Base-by-base conservation (phyloP, 345 rosid species). In the Euphorbia lathyris region DNA sequence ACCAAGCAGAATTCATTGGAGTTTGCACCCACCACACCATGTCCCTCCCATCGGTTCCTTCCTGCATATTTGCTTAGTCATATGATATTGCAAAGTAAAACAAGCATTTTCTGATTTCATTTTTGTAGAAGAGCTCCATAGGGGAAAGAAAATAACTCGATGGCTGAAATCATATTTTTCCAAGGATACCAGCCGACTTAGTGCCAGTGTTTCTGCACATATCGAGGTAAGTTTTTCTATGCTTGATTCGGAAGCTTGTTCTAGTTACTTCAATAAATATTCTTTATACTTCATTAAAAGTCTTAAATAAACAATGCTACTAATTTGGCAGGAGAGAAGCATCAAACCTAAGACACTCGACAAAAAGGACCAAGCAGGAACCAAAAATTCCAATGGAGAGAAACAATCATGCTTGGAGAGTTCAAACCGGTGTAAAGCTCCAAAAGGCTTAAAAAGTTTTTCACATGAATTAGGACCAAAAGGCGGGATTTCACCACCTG, bases 401-500 rank as follows among this genome's bases (percentile, higher is more conserved):
- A 77, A 67, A 50, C 69, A 80, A 8, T 63, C 79, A 72, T 71
- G 81, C 71, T 75, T 69, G 6, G 74, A 72, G 77, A 70, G 52
- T 65, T 67, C 63, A 66, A 32, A 74, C 52, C 38, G 68, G 72
- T 65, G 67, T 71, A 88, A 84, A 77, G 72, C 68, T 27, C 40
- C 88, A 67, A 85, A 82, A 76, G 81, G 81, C 72, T 42, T 87
- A 42, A 90, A 90, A 78, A 90, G 93, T 69, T 88, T 82, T 72
- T 90, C 96, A 23, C 93, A 90, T 81, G 96, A 90, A 52, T 73
- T 90, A 53, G 93, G 91, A 68, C 90, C 88, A 10, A 80, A 77
- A 68, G 91, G 88, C 78, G 91, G 93, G 76, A 80, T 84, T 75
- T 79, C 77, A 71, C 72, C 78, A 71, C 72, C 77, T 68, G 52